These are phyloP conservation scores for Monosporascus sp. DNA, from an alignment of 2,329 filamentous ascomycete species.

Conservation along the genomic window DNA sequence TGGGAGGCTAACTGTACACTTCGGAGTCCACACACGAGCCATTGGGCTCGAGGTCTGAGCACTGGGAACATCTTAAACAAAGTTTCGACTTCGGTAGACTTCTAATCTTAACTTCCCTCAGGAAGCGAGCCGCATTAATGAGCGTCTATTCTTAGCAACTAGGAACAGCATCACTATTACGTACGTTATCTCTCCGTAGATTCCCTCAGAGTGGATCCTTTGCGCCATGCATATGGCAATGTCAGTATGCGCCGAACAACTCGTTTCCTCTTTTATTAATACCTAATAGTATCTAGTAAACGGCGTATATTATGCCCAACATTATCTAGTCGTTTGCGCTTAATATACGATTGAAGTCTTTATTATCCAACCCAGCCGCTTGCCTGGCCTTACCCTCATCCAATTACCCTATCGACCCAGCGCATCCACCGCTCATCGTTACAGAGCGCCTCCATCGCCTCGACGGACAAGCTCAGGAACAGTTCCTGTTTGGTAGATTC, in stretches of 20 bases:
- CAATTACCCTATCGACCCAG: slow-evolving; percentile 28
- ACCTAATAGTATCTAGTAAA: too few species aligned
- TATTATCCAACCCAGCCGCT: slow-evolving; percentile 10
- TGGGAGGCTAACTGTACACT: neutral
- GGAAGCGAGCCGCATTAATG: too few species aligned
- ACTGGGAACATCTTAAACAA: neutral
- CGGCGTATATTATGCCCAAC: too few species aligned
- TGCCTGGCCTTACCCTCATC: slow-evolving; percentile 13
- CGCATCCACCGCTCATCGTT: slow-evolving; percentile 24
- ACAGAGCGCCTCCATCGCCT: slow-evolving; percentile 25
- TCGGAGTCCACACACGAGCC: neutral
- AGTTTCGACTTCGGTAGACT: neutral
- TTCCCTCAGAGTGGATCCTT: too few species aligned
- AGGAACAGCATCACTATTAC: too few species aligned
- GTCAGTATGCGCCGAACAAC: too few species aligned
- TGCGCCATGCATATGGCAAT: too few species aligned
- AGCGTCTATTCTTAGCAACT: neutral
- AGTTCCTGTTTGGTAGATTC: slow-evolving; percentile 23
- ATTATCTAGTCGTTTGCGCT: too few species aligned
- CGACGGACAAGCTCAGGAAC: slow-evolving; percentile 26
- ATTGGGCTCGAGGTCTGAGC: neutral
- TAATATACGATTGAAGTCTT: slow-evolving; percentile 7
- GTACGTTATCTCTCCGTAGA: too few species aligned
- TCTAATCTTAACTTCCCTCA: too few species aligned
- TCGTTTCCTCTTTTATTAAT: too few species aligned